Evolutionary conservation across 1,284 basidiomycete species (phyloP).

Genomic region (Papiliotrema nemorosa): DNA sequence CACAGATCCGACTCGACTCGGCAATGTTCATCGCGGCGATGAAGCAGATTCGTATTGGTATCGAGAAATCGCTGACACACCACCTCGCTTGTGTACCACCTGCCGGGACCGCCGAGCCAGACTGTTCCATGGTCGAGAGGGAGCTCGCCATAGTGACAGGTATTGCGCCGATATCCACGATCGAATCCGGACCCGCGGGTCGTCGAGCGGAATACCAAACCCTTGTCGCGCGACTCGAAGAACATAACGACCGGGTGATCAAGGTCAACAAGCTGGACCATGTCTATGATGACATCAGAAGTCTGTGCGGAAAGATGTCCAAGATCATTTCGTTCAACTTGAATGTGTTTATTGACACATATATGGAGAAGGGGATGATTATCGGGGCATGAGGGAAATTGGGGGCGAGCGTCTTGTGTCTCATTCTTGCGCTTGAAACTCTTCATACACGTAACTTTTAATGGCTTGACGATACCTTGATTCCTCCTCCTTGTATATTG

Average conservation of each 20-base stretch:
- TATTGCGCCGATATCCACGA: no score
- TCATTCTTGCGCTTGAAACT: background rate
- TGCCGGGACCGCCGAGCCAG: background rate
- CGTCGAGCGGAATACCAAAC: background rate
- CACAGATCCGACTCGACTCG: background rate
- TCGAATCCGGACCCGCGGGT: background rate
- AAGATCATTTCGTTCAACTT: conserved; percentile 30
- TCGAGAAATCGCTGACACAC: background rate
- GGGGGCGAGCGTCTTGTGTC: background rate
- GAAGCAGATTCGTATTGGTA: background rate
- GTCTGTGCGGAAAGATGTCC: conserved; percentile 20
- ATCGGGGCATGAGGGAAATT: conserved; percentile 10
- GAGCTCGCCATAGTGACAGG: no score
- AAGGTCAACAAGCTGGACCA: conserved; percentile 6
- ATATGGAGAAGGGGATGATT: conserved; percentile 27
- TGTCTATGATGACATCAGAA: conserved; percentile 14
- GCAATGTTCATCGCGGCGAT: background rate
- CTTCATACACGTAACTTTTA: background rate
- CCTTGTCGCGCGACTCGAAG: background rate
- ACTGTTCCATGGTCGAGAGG: background rate
- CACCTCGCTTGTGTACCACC: background rate
- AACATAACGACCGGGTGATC: no score
- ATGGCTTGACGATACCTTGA: no score
- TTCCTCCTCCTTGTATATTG: no score
- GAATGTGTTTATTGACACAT: conserved; percentile 22